A percentile compares a stretch with the other conserved stretches of the same genome.
Evolutionary conservation across 139 green algal genomes (phyloP).

Genomic region (Choricystis sp.): DNA sequence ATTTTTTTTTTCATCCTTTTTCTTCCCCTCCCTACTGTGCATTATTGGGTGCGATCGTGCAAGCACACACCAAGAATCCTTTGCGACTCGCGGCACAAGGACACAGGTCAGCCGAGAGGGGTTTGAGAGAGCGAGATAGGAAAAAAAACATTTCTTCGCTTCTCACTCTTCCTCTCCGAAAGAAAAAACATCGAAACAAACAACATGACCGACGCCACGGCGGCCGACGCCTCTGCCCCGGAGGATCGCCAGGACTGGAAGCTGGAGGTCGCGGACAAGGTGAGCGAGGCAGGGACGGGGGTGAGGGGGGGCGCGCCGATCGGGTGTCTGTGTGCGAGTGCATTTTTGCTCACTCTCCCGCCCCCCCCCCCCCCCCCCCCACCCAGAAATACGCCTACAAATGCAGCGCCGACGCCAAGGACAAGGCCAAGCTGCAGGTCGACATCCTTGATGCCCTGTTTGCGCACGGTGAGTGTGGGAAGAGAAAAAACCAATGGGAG

Average conservation of each 20-base stretch:
- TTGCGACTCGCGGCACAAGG: too few relatives aligned
- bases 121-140: too few relatives aligned
- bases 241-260: constrained; percentile 28
- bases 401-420: background rate
- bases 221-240: too few relatives aligned
- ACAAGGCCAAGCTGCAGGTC: constrained; percentile 17
- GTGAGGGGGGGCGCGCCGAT: background rate
- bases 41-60: too few relatives aligned
- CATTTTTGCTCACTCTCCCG: background rate
- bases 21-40: too few relatives aligned
- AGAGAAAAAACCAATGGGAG: constrained; percentile 1
- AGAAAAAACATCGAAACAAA: too few relatives aligned
- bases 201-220: too few relatives aligned
- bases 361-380: constrained; percentile 2
- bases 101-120: too few relatives aligned
- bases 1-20: too few relatives aligned
- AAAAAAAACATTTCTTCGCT: too few relatives aligned
- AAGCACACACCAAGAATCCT: too few relatives aligned
- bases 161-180: too few relatives aligned
- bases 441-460: background rate
- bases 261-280: constrained; percentile 38
- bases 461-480: background rate
- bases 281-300: background rate
- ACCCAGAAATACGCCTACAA: constrained; percentile 41
- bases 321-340: background rate